phyloP scores from a whole-genome alignment of 768 basidiomycete genomes.

The Calvatia gigantea region DNA sequence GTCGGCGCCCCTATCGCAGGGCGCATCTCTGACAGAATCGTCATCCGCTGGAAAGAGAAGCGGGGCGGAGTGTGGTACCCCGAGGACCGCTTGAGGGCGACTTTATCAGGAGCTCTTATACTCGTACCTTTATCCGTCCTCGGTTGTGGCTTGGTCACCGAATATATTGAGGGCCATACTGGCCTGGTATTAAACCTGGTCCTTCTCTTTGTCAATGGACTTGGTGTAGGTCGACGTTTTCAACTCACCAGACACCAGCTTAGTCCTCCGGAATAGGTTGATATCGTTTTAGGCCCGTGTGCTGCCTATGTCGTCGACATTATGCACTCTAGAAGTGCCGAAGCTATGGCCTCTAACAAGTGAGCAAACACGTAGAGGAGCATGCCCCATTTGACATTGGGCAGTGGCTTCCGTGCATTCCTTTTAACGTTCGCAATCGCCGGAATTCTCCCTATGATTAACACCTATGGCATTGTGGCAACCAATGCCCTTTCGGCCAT shows the following conservation, averaged over 20 bases:
- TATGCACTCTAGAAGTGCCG: slow-evolving; percentile 60
- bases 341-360: slow-evolving; percentile 54
- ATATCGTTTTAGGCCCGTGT: slow-evolving; percentile 51
- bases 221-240: slow-evolving; percentile 47
- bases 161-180: slow-evolving; percentile 42
- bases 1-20: slow-evolving; percentile 63
- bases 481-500: slow-evolving; percentile 45
- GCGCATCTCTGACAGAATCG: slow-evolving; percentile 49
- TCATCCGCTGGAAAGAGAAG: slow-evolving; percentile 43
- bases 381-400: no score
- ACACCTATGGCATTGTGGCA: slow-evolving; percentile 43
- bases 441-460: slow-evolving; percentile 49
- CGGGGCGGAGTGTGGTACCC: slow-evolving; percentile 61
- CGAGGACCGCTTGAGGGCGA: slow-evolving; percentile 61
- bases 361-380: slow-evolving; percentile 24
- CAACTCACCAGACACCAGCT: not conserved
- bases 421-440: slow-evolving; percentile 41
- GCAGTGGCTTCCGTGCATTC: slow-evolving; percentile 46
- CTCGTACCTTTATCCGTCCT: slow-evolving; percentile 53
- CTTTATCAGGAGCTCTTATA: slow-evolving; percentile 40
- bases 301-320: slow-evolving; percentile 60
- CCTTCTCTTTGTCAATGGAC: slow-evolving; percentile 57
- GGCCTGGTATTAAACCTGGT: slow-evolving; percentile 49
- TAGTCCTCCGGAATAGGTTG: slow-evolving; percentile 38
- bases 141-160: slow-evolving; percentile 43